Percentiles rank a stretch among this genome's conserved stretches.
These are phyloP conservation scores for Zygotorulaspora mrakii DNA, from an alignment of 1,139 yeast species.

Conservation along the genomic window DNA sequence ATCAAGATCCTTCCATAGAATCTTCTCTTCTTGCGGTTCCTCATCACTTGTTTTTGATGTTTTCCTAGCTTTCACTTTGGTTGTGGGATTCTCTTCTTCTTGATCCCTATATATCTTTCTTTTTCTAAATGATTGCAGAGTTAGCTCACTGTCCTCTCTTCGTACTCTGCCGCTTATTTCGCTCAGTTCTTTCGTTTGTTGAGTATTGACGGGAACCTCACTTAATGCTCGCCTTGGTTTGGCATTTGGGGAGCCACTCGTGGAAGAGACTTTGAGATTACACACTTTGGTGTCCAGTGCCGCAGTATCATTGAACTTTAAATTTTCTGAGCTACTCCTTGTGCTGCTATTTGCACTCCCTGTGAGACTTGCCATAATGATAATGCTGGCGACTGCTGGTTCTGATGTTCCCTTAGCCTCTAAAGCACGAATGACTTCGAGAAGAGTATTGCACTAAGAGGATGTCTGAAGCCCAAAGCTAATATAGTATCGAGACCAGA, in stretches of 20 bases:
- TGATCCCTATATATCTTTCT: constrained; percentile 21
- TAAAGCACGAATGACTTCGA: background rate
- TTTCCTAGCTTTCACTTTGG: constrained; percentile 15
- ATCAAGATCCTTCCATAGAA: constrained; percentile 69
- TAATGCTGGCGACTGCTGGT: too few relatives aligned
- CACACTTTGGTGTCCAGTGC: constrained; percentile 5
- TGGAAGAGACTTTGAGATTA: constrained; percentile 10
- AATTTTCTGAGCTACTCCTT: constrained; percentile 6
- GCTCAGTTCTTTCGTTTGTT: constrained; percentile 9
- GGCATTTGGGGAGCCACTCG: constrained; percentile 10
- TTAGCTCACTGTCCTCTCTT: constrained; percentile 19
- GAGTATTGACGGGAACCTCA: constrained; percentile 16
- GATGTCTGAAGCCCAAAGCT: background rate
- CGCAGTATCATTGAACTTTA: constrained; percentile 5
- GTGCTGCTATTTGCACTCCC: constrained; percentile 10
- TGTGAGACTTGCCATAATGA: constrained; percentile 11
- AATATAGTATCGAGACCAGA: constrained; percentile 1
- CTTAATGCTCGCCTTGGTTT: constrained; percentile 17
- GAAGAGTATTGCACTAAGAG: background rate
- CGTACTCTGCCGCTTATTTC: constrained; percentile 16
- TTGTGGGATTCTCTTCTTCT: constrained; percentile 10
- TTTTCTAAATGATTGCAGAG: constrained; percentile 13
- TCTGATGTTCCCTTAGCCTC: too few relatives aligned
- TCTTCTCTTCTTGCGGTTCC: constrained; percentile 40
- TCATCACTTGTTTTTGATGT: constrained; percentile 19